phyloP scores from a whole-genome alignment of 768 basidiomycete species.

The Nevesoporus exiguus region DNA sequence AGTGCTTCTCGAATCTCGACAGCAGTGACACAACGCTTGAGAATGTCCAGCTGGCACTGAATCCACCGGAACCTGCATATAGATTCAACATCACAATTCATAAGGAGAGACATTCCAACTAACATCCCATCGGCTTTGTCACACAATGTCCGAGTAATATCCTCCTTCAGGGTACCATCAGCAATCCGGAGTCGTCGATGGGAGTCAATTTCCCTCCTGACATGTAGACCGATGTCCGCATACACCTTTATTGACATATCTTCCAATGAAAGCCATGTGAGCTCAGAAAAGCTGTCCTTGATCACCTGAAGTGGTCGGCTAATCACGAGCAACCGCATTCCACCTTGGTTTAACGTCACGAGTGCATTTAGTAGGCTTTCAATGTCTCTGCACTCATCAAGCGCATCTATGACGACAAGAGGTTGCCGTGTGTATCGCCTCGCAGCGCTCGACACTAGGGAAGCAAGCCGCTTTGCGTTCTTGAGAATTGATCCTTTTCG shows the following conservation, averaged over 20 bases:
- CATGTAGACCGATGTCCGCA: neutral
- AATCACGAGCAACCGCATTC: neutral
- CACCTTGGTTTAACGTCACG: neutral
- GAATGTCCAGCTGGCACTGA: slow-evolving; percentile 10
- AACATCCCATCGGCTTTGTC: neutral
- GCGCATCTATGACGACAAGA: neutral
- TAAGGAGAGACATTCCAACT: neutral
- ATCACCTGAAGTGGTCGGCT: neutral
- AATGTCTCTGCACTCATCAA: neutral
- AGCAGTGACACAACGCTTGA: slow-evolving; percentile 7
- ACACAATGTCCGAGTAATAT: neutral
- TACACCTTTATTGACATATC: neutral
- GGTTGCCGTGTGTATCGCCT: neutral
- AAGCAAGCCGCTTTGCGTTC: neutral
- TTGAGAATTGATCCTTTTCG: too few relatives aligned
- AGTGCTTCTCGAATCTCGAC: slow-evolving; percentile 4
- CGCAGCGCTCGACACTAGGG: neutral
- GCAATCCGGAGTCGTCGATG: neutral
- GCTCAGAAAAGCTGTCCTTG: neutral
- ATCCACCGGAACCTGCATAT: slow-evolving; percentile 16
- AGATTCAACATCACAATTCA: too few relatives aligned
- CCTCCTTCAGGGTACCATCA: neutral
- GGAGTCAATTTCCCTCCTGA: neutral
- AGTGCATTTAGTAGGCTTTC: neutral
- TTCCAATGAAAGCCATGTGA: too few relatives aligned